A percentile compares a stretch with the other conserved stretches of the same genome.
These are phyloP conservation scores for Raphidocelis subcapitata DNA, from an alignment of 139 green algal genomes.

Conservation along the genomic window DNA sequence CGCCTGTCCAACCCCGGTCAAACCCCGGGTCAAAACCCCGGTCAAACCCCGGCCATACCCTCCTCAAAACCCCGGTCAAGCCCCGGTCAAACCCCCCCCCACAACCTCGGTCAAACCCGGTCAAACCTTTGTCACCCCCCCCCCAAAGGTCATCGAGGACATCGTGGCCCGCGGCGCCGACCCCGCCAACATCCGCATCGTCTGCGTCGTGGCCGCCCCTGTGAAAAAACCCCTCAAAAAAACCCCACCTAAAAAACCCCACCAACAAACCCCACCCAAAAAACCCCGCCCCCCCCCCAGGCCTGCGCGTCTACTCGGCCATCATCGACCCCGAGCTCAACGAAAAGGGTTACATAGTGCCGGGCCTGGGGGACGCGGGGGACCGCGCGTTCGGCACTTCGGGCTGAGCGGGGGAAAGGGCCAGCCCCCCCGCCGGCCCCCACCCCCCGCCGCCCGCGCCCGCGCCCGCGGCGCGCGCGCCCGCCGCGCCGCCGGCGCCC, in stretches of 20 bases:
- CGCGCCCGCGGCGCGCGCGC: too few relatives aligned
- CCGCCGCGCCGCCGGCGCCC: too few relatives aligned
- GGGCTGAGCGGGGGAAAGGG: too few relatives aligned
- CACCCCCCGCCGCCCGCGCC: too few relatives aligned
- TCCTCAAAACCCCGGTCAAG: too few relatives aligned
- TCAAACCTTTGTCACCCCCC: too few relatives aligned
- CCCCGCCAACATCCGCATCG: constrained; percentile 74
- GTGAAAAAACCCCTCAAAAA: neutral
- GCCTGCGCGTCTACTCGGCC: constrained; percentile 81
- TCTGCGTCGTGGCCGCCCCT: constrained; percentile 74
- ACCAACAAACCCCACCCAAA: neutral
- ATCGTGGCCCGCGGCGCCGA: constrained; percentile 71
- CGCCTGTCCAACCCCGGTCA: too few relatives aligned
- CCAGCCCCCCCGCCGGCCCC: too few relatives aligned
- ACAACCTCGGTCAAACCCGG: too few relatives aligned
- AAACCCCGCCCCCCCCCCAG: constrained; percentile 16
- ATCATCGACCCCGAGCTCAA: constrained; percentile 94
- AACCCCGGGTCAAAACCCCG: too few relatives aligned
- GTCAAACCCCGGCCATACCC: too few relatives aligned
- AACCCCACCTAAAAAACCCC: neutral
- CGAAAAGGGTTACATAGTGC: constrained; percentile 91
- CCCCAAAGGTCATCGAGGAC: constrained; percentile 86
- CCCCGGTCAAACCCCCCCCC: too few relatives aligned
- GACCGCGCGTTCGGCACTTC: constrained; percentile 83
- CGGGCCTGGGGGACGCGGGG: constrained; percentile 90